These are phyloP conservation scores for Annulohypoxylon maeteangense DNA, from an alignment of 495 filamentous ascomycete genomes.

Conservation along the genomic window DNA sequence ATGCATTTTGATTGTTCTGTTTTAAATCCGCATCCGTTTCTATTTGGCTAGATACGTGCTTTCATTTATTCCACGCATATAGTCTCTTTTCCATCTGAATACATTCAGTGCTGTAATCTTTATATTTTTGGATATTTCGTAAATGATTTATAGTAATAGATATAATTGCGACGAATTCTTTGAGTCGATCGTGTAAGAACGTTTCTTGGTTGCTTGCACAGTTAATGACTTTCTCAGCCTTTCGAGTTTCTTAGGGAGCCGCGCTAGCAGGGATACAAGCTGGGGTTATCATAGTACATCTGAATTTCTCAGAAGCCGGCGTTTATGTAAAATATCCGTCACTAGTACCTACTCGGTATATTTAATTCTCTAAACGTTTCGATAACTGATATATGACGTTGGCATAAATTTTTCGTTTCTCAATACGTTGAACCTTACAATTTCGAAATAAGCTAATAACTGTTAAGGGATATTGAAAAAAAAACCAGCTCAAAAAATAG, in stretches of 20 bases:
- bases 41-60: background rate
- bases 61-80: background rate
- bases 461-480: background rate
- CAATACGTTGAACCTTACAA: conserved; percentile 5
- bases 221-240: conserved; percentile 33
- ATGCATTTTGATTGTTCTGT: background rate
- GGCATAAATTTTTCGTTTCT: conserved; percentile 9
- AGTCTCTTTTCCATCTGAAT: background rate
- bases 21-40: conserved; percentile 32
- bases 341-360: too few species aligned
- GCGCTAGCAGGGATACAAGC: conserved; percentile 36
- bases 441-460: background rate
- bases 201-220: conserved; percentile 22
- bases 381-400: background rate
- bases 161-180: background rate
- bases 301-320: conserved; percentile 11
- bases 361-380: background rate
- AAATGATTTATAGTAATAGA: too few species aligned
- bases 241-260: conserved; percentile 40
- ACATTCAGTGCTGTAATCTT: background rate
- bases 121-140: background rate
- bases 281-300: conserved; percentile 16
- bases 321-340: conserved; percentile 2
- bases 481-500: background rate
- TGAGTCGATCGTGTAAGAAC: conserved; percentile 25